These are phyloP conservation scores for Dictyostelium purpureum DNA, from an alignment of 78 protist genomes.

Conservation along the genomic window DNA sequence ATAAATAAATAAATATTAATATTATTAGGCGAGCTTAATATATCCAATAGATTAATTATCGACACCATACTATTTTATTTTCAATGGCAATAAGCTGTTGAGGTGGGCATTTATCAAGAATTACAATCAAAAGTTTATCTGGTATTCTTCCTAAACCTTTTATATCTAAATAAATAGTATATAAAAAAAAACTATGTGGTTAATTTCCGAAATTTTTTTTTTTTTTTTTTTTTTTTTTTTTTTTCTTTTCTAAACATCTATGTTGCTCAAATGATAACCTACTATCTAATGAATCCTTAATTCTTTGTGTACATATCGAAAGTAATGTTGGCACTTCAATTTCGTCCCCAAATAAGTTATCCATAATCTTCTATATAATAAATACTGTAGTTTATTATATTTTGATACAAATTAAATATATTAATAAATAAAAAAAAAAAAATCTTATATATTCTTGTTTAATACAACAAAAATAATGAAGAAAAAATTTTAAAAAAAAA, in stretches of 20 bases:
- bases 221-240: background rate
- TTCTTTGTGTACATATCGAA: background rate
- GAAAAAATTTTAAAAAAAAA: background rate
- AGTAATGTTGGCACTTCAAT: slow-evolving; percentile 1
- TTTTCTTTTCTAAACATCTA: background rate
- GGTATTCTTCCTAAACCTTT: background rate
- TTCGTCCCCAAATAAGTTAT: slow-evolving; percentile 12
- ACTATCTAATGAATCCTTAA: background rate
- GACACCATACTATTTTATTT: background rate
- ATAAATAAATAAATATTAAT: background rate
- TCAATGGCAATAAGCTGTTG: background rate
- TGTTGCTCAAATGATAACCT: background rate
- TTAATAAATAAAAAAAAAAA: background rate
- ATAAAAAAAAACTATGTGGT: background rate
- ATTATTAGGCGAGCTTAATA: background rate
- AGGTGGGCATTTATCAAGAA: slow-evolving; percentile 1
- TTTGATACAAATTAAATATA: background rate
- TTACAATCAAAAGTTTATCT: background rate
- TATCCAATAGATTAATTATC: background rate
- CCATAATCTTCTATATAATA: background rate
- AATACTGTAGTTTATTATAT: background rate
- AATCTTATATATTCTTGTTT: background rate
- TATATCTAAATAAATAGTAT: background rate
- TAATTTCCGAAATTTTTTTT: background rate
- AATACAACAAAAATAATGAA: background rate